A percentile compares a stretch with the other conserved stretches of the same genome.
Conservation (phyloP, 2,329 filamentous ascomycete species). For the Lachnellula occidentalis region DNA sequence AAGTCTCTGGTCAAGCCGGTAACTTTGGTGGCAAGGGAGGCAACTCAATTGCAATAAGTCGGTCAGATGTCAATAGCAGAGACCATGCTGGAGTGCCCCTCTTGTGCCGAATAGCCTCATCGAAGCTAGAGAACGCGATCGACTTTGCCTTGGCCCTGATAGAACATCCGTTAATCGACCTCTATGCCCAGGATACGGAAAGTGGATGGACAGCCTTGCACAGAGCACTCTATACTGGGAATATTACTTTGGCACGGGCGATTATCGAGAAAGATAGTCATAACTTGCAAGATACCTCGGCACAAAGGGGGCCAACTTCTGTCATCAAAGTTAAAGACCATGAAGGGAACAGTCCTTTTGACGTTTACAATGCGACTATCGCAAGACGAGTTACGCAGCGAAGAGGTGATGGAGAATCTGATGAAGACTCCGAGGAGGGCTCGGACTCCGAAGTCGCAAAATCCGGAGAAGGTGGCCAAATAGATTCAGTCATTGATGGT, state of each 20-base stretch:
- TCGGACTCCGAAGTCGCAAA: conserved; percentile 32
- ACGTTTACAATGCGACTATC: conserved; percentile 85
- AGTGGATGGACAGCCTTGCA: conserved; percentile 96
- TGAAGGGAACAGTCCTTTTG: conserved; percentile 91
- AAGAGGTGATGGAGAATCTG: conserved; percentile 28
- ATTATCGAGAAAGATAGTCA: conserved; percentile 70
- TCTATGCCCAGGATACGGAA: conserved; percentile 82
- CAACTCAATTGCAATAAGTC: conserved; percentile 36
- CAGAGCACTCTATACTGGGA: conserved; percentile 83
- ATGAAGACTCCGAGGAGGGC: conserved; percentile 46
- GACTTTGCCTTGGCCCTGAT: conserved; percentile 75
- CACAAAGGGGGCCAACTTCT: conserved; percentile 56
- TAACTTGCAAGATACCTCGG: conserved; percentile 53
- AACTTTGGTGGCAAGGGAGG: conserved; percentile 41
- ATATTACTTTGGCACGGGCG: conserved; percentile 76
- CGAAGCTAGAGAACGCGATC: conserved; percentile 60
- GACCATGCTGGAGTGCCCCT: conserved; percentile 79
- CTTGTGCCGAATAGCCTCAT: conserved; percentile 78
- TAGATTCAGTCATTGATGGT: conserved; percentile 43
- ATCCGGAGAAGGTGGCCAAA: background rate
- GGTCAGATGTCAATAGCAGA: conserved; percentile 75
- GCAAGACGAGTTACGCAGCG: conserved; percentile 61
- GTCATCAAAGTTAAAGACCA: conserved; percentile 94
- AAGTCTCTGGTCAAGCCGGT: conserved; percentile 45
- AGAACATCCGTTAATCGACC: conserved; percentile 74